These are phyloP conservation scores for Volvox reticuliferus DNA, from an alignment of 139 green algal species.

Conservation along the genomic window DNA sequence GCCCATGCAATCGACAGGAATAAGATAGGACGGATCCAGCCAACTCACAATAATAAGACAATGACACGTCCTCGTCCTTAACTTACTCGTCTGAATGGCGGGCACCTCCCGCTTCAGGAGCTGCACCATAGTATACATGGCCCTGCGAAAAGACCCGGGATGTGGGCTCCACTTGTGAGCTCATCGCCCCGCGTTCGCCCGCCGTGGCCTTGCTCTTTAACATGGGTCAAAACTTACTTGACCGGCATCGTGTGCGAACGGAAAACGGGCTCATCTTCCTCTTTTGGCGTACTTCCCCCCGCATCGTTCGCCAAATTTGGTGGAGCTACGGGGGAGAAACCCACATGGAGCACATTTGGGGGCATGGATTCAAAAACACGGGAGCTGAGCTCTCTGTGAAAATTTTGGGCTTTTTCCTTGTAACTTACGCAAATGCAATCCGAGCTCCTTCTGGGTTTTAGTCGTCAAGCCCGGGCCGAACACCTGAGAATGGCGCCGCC, in stretches of 20 bases:
- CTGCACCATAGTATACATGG: conserved; percentile 55
- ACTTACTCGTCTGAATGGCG: neutral
- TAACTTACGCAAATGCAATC: conserved; percentile 35
- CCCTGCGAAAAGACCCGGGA: neutral
- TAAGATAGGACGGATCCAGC: neutral
- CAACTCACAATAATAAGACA: neutral
- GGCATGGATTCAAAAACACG: neutral
- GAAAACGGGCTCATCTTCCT: conserved; percentile 47
- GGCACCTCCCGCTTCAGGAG: conserved; percentile 42
- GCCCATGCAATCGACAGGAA: too few species aligned
- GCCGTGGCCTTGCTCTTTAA: neutral
- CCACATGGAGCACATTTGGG: neutral
- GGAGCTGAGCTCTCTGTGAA: neutral
- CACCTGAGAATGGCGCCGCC: conserved; percentile 42
- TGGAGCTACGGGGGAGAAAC: neutral
- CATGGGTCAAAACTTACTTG: conserved; percentile 25
- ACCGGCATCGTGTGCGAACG: conserved; percentile 56
- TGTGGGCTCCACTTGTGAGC: too few species aligned
- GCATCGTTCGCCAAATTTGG: neutral
- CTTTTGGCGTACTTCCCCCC: neutral
- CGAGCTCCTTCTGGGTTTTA: conserved; percentile 38
- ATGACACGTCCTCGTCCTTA: too few species aligned
- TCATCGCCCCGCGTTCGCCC: neutral
- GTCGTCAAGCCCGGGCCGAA: conserved; percentile 40
- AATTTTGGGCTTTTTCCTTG: neutral